phyloP scores from a whole-genome alignment of 176 grass and related monocot genomes.

The Puya raimondii region DNA sequence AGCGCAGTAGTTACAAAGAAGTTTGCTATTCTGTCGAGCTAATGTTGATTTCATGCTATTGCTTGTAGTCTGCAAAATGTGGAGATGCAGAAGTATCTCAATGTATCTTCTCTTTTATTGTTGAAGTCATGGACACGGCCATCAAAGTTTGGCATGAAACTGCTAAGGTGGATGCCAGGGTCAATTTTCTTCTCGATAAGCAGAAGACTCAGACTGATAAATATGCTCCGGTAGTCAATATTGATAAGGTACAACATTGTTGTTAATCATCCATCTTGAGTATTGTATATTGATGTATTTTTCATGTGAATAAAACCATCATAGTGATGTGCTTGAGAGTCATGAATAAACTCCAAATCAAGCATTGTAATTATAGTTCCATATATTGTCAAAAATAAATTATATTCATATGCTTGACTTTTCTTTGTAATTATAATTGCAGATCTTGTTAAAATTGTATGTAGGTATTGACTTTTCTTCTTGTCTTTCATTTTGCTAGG shows the following conservation, averaged over 20 bases:
- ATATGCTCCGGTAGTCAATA: slow-evolving; percentile 64
- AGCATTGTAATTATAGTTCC: too few species aligned
- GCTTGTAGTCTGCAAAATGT: slow-evolving; percentile 51
- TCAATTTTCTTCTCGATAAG: slow-evolving; percentile 86
- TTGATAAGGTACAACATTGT: slow-evolving; percentile 56
- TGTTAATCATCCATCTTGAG: not conserved
- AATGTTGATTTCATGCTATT: not conserved
- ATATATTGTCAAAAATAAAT: not conserved
- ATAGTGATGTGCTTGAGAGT: not conserved
- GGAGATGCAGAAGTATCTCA: slow-evolving; percentile 30
- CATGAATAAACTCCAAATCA: not conserved
- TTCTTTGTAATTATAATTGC: not conserved
- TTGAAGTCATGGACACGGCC: slow-evolving; percentile 60
- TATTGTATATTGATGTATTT: not conserved
- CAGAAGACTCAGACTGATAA: slow-evolving; percentile 63
- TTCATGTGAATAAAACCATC: not conserved
- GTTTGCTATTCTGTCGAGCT: not conserved
- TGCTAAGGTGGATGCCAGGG: slow-evolving; percentile 49
- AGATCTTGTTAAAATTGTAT: not conserved
- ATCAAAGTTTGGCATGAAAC: slow-evolving; percentile 87
- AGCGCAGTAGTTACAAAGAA: not conserved
- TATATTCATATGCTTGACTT: slow-evolving; percentile 10
- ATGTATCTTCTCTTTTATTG: slow-evolving; percentile 54
- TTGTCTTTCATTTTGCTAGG: slow-evolving; percentile 30
- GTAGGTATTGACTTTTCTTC: not conserved